Evolutionary conservation across 305 asterid genomes (phyloP).

Genomic region (Ajuga reptans): DNA sequence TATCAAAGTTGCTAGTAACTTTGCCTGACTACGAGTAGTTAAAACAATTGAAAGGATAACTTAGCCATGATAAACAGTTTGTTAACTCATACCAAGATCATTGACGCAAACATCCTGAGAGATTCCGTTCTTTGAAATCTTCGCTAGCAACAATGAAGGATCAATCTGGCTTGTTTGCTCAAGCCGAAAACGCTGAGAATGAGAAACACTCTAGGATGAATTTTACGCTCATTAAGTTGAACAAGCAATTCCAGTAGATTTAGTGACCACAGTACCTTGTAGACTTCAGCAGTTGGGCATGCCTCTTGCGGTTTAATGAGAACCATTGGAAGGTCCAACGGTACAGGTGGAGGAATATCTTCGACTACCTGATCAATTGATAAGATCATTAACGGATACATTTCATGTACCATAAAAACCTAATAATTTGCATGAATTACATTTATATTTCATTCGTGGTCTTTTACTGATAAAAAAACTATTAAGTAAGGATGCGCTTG

Average conservation of each 20-base stretch:
- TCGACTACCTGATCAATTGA: slow-evolving; percentile 53
- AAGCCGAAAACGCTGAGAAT: slow-evolving; percentile 55
- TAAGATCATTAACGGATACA: not conserved
- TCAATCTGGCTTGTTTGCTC: slow-evolving; percentile 64
- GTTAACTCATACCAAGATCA: slow-evolving; percentile 47
- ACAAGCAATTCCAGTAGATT: not conserved
- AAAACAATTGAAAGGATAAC: not conserved
- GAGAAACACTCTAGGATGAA: slow-evolving; percentile 16
- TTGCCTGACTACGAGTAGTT: not conserved
- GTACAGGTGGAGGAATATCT: slow-evolving; percentile 57
- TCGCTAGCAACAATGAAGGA: slow-evolving; percentile 72
- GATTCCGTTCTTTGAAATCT: slow-evolving; percentile 60
- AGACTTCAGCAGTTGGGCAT: slow-evolving; percentile 95
- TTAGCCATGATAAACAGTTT: slow-evolving; percentile 1
- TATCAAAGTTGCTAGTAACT: not conserved
- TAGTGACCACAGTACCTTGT: slow-evolving; percentile 48
- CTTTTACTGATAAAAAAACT: not conserved
- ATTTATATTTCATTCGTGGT: slow-evolving; percentile 27
- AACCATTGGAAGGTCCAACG: slow-evolving; percentile 71
- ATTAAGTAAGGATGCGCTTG: not conserved
- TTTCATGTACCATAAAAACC: not conserved
- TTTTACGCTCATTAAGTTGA: not conserved
- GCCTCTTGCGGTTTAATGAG: slow-evolving; percentile 86
- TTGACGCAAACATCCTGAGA: slow-evolving; percentile 34
- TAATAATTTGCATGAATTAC: not conserved